These are phyloP conservation scores for Colletotrichum tropicicola DNA, from an alignment of 2,329 filamentous ascomycete species.

Conservation along the genomic window DNA sequence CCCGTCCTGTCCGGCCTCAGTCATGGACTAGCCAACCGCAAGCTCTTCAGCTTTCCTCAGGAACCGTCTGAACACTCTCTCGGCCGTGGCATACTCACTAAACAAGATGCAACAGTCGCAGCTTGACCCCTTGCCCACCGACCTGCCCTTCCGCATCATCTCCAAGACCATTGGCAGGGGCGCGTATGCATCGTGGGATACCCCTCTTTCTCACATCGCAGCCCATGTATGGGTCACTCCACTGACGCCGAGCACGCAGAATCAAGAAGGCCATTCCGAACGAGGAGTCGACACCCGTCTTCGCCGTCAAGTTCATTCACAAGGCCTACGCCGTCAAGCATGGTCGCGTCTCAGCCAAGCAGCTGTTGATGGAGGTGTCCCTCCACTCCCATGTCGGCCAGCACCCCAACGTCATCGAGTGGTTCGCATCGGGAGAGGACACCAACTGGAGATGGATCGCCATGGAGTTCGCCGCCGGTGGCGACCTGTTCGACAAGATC, in stretches of 20 bases:
- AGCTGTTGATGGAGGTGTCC: constrained; percentile 90
- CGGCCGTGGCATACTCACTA: constrained; percentile 5
- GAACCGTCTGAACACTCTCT: constrained; percentile 10
- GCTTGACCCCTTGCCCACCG: constrained; percentile 81
- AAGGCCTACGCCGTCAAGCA: constrained; percentile 92
- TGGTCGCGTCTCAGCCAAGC: constrained; percentile 87
- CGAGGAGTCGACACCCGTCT: constrained; percentile 75
- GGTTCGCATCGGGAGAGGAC: constrained; percentile 89
- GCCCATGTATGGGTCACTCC: constrained; percentile 8
- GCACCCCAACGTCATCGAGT: constrained; percentile 94
- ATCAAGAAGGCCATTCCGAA: constrained; percentile 93
- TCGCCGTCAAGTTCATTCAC: constrained; percentile 98
- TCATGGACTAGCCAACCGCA: constrained; percentile 16
- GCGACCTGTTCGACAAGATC: constrained; percentile 98
- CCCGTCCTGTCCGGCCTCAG: not conserved
- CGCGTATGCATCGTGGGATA: constrained; percentile 89
- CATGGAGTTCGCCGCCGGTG: constrained; percentile 96
- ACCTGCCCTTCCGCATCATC: constrained; percentile 92
- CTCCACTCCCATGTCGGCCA: constrained; percentile 89
- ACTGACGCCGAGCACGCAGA: constrained; percentile 51
- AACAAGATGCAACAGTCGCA: constrained; percentile 77
- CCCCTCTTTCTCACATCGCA: constrained; percentile 7
- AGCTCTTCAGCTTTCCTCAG: not conserved
- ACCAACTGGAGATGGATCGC: constrained; percentile 93
- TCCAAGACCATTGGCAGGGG: constrained; percentile 97